phyloP scores from a whole-genome alignment of 768 basidiomycete species.

The Erythrobasidium yunnanense region DNA sequence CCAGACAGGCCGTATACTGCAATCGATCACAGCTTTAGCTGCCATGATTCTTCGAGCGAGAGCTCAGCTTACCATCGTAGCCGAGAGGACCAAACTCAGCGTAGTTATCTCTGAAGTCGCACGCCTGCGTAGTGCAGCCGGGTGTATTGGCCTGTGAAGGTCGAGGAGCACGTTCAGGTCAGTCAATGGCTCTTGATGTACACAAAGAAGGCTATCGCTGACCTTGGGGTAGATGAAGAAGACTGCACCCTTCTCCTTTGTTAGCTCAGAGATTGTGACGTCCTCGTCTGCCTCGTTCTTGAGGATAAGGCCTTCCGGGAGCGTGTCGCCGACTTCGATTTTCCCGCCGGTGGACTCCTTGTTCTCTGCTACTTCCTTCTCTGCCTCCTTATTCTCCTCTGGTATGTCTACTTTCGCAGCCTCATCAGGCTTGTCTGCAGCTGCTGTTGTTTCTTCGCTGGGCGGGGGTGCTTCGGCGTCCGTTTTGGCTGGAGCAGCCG shows the following conservation, averaged over 20 bases:
- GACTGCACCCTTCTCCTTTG: constrained; percentile 24
- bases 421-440: neutral
- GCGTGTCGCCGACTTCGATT: constrained; percentile 8
- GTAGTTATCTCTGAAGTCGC: constrained; percentile 20
- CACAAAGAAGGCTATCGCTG: neutral
- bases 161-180: too few species aligned
- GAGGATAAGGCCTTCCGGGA: constrained; percentile 12
- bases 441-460: neutral
- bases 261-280: constrained; percentile 10
- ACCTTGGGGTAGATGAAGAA: constrained; percentile 19
- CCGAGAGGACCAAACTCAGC: constrained; percentile 23
- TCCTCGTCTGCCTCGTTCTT: constrained; percentile 26
- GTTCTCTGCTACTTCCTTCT: neutral
- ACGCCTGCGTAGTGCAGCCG: constrained; percentile 25
- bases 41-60: neutral
- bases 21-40: neutral
- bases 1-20: constrained; percentile 18
- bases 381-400: constrained; percentile 19
- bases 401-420: constrained; percentile 7
- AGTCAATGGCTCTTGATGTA: neutral
- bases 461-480: neutral
- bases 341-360: neutral
- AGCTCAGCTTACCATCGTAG: constrained; percentile 5
- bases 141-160: neutral
- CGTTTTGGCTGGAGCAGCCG: neutral